phyloP scores from a whole-genome alignment of 108 stramenopile genomes.

The Aurantiochytrium sp. region DNA sequence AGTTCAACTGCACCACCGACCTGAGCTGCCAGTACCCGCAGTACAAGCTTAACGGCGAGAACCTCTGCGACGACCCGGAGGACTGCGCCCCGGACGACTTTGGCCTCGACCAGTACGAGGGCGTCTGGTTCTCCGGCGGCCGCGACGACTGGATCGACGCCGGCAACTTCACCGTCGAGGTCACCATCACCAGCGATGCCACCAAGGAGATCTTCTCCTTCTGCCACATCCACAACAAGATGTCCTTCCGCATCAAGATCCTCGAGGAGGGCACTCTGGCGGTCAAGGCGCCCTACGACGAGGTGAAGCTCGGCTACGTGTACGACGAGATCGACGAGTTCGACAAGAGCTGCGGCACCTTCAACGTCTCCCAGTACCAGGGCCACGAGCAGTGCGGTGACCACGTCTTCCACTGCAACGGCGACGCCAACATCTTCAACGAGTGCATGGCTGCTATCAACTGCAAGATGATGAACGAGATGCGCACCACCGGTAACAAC shows the following conservation, averaged over 20 bases:
- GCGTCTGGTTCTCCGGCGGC: constrained; percentile 68
- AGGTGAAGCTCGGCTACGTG: constrained; percentile 54
- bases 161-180: constrained; percentile 58
- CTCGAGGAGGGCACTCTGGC: constrained; percentile 51
- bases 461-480: constrained; percentile 51
- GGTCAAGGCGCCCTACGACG: constrained; percentile 37
- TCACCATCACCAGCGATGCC: constrained; percentile 52
- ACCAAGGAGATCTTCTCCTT: constrained; percentile 80
- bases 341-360: constrained; percentile 69
- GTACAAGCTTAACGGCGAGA: constrained; percentile 67
- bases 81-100: constrained; percentile 52
- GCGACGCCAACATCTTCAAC: constrained; percentile 40
- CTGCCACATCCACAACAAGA: constrained; percentile 74
- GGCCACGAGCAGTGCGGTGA: constrained; percentile 41
- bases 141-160: constrained; percentile 63
- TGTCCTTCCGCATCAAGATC: constrained; percentile 70
- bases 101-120: constrained; percentile 76
- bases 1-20: constrained; percentile 36
- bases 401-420: constrained; percentile 44
- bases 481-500: constrained; percentile 34
- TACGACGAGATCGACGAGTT: constrained; percentile 46
- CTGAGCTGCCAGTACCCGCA: constrained; percentile 70
- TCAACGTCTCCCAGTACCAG: constrained; percentile 35
- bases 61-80: constrained; percentile 54
- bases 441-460: constrained; percentile 50